Percentiles rank a stretch among this genome's conserved stretches.
These are phyloP conservation scores for Peniophora sp. DNA, from an alignment of 1,284 basidiomycete genomes.

Conservation along the genomic window DNA sequence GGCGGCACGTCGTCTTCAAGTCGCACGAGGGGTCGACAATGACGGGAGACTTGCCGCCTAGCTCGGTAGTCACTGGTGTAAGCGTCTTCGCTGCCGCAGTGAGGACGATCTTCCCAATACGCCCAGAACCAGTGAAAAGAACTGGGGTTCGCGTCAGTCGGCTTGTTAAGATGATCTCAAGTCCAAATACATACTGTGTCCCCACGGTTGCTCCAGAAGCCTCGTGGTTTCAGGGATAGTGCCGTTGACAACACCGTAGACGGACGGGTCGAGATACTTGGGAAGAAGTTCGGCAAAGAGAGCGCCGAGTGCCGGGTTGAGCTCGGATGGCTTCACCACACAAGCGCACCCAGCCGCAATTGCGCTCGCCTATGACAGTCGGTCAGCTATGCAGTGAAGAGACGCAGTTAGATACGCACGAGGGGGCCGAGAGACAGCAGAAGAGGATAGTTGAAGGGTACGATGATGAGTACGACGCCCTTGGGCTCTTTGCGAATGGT, in stretches of 20 bases:
- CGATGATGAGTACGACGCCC: slow-evolving; percentile 62
- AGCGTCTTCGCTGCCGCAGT: slow-evolving; percentile 56
- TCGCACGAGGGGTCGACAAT: slow-evolving; percentile 62
- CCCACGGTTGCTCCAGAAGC: slow-evolving; percentile 53
- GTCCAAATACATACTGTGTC: slow-evolving; percentile 36
- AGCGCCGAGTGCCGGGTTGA: slow-evolving; percentile 38
- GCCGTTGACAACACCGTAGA: slow-evolving; percentile 49
- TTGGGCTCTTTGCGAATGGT: slow-evolving; percentile 71
- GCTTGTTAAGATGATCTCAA: neutral
- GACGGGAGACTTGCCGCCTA: slow-evolving; percentile 67
- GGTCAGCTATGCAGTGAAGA: neutral
- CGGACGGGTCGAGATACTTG: slow-evolving; percentile 51
- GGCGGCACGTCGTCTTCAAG: slow-evolving; percentile 43
- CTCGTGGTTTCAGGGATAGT: slow-evolving; percentile 36
- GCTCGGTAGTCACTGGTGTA: slow-evolving; percentile 54
- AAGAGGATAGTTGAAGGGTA: slow-evolving; percentile 53
- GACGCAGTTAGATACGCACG: slow-evolving; percentile 25
- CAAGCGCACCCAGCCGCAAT: slow-evolving; percentile 56
- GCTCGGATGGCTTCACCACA: slow-evolving; percentile 58
- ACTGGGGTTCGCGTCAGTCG: slow-evolving; percentile 12
- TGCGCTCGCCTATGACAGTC: slow-evolving; percentile 25
- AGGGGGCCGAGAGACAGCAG: slow-evolving; percentile 46
- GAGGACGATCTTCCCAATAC: slow-evolving; percentile 55
- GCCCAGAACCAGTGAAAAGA: slow-evolving; percentile 41
- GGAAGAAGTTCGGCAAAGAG: slow-evolving; percentile 50